phyloP scores from a whole-genome alignment of 345 rosid genomes.

The Citrus mangshanensis region DNA sequence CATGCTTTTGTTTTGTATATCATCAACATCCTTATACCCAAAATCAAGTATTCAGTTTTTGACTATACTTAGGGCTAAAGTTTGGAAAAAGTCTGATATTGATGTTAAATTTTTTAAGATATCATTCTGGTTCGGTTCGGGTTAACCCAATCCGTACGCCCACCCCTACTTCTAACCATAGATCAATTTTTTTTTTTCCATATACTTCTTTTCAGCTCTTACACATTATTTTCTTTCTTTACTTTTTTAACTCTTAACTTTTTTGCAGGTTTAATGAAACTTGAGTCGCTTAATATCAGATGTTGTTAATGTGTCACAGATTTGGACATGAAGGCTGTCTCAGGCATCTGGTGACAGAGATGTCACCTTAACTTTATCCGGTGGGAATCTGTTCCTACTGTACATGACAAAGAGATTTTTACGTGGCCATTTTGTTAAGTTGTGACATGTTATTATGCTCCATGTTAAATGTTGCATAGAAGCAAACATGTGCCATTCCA shows the following conservation, averaged over 20 bases:
- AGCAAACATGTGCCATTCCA: not conserved
- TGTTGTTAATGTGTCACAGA: slow-evolving; percentile 57
- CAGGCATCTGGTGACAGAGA: slow-evolving; percentile 31
- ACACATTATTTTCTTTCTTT: not conserved
- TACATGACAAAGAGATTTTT: not conserved
- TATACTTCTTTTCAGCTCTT: not conserved
- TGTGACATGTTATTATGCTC: not conserved
- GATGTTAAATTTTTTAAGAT: too few relatives aligned
- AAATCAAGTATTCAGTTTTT: too few relatives aligned
- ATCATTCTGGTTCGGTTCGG: too few relatives aligned
- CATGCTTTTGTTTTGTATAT: too few relatives aligned
- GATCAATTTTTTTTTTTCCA: too few relatives aligned
- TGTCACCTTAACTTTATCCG: not conserved
- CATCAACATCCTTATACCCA: too few relatives aligned
- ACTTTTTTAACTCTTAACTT: not conserved
- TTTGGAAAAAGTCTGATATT: too few relatives aligned
- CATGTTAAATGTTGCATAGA: too few relatives aligned
- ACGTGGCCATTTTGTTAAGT: not conserved
- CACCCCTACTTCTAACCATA: too few relatives aligned
- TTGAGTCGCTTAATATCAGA: slow-evolving; percentile 52
- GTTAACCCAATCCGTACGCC: too few relatives aligned
- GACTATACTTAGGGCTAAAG: too few relatives aligned
- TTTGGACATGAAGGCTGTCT: slow-evolving; percentile 49
- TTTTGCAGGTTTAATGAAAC: slow-evolving; percentile 42
- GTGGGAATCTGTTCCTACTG: not conserved